A percentile compares a stretch with the other conserved stretches of the same genome.
phyloP scores from a whole-genome alignment of 345 rosid species.

The Salix exigua region DNA sequence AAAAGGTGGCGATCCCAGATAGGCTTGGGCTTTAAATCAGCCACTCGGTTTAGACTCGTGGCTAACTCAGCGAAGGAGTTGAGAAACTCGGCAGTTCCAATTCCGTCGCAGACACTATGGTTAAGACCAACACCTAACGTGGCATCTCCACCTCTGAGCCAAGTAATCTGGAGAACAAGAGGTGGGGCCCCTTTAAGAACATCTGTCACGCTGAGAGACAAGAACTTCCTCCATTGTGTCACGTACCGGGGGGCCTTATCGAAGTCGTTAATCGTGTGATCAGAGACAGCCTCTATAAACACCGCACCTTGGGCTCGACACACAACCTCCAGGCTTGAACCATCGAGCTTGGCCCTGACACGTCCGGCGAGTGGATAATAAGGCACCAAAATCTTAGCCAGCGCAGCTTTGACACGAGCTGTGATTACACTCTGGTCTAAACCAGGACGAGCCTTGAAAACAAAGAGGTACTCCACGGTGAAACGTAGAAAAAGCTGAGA shows the following conservation, averaged over 20 bases:
- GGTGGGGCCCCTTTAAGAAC: constrained; percentile 73
- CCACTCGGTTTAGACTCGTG: constrained; percentile 17
- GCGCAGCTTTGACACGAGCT: constrained; percentile 51
- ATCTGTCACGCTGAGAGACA: constrained; percentile 56
- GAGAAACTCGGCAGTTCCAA: constrained; percentile 73
- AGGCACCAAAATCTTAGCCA: constrained; percentile 54
- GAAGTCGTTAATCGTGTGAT: constrained; percentile 37
- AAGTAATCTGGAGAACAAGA: constrained; percentile 76
- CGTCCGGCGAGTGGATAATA: constrained; percentile 87
- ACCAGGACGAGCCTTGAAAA: constrained; percentile 40
- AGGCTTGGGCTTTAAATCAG: constrained; percentile 28
- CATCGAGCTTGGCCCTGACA: constrained; percentile 46
- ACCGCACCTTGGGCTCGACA: constrained; percentile 69
- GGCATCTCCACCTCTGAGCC: constrained; percentile 74
- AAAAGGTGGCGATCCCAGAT: constrained; percentile 77
- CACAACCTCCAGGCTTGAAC: constrained; percentile 50
- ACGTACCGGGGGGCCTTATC: constrained; percentile 55
- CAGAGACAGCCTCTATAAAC: constrained; percentile 57
- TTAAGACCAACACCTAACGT: constrained; percentile 64
- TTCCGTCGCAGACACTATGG: constrained; percentile 72
- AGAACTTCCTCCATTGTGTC: constrained; percentile 63
- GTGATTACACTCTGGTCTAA: constrained; percentile 28
- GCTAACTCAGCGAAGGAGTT: constrained; percentile 56
- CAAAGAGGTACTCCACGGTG: constrained; percentile 70
- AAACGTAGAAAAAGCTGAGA: constrained; percentile 89